Evolutionary conservation across 2,329 filamentous ascomycete species (phyloP).

Genomic region (Cladophialophora bantiana): DNA sequence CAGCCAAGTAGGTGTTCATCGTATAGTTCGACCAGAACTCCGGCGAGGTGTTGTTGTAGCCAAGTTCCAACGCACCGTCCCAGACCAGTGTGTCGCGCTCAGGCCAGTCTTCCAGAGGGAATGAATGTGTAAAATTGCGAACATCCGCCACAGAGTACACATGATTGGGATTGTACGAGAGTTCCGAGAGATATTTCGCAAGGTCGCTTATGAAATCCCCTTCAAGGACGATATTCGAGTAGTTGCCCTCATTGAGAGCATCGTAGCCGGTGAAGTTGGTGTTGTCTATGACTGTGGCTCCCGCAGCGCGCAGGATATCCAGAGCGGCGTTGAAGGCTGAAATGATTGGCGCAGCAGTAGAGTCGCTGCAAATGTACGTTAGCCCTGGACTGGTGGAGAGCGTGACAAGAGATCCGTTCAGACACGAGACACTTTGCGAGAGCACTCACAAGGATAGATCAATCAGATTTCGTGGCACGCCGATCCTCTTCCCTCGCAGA

Average conservation of each 20-base stretch:
- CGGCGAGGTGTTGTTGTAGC: conserved; percentile 67
- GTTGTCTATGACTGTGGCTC: conserved; percentile 66
- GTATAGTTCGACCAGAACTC: conserved; percentile 66
- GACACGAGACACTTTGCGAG: not conserved
- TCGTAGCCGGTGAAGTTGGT: conserved; percentile 65
- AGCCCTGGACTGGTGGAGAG: not conserved
- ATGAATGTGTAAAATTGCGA: conserved; percentile 62
- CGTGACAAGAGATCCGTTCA: not conserved
- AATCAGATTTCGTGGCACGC: conserved; percentile 68
- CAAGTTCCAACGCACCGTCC: conserved; percentile 57
- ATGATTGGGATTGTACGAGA: conserved; percentile 65
- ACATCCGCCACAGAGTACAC: conserved; percentile 61
- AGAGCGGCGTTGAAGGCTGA: conserved; percentile 65
- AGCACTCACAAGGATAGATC: conserved; percentile 40
- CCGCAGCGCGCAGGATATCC: conserved; percentile 59
- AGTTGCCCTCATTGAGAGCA: conserved; percentile 44
- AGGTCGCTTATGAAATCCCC: conserved; percentile 68
- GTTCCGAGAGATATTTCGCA: conserved; percentile 63
- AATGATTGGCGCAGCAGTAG: conserved; percentile 52
- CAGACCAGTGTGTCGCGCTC: conserved; percentile 65
- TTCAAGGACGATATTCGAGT: conserved; percentile 54
- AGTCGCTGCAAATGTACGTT: conserved; percentile 21
- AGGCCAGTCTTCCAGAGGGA: conserved; percentile 65
- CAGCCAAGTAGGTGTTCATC: conserved; percentile 61
- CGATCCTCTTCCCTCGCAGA: conserved; percentile 66